Percentiles rank a stretch among this genome's conserved stretches.
Conservation (phyloP, 257 asterid species). For the Coffea canephora region DNA sequence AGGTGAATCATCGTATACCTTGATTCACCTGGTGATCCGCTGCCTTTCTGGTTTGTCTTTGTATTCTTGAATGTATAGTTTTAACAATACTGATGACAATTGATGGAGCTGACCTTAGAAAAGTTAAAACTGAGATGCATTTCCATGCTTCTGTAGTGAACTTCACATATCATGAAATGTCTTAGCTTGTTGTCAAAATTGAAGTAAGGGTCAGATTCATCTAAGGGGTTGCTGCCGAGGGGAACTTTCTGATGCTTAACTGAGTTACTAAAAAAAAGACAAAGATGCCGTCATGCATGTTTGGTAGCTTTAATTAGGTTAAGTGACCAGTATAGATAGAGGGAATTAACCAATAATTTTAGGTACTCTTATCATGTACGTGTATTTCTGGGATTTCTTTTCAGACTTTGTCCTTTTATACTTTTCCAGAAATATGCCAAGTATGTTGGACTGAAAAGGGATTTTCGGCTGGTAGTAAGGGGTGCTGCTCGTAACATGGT, state of each 20-base stretch:
- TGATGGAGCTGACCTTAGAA: not conserved
- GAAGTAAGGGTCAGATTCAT: not conserved
- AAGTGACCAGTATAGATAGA: not conserved
- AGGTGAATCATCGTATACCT: not conserved
- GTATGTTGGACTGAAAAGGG: constrained; percentile 92
- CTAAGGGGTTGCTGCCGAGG: not conserved
- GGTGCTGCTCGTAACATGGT: constrained; percentile 99
- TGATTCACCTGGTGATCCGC: not conserved
- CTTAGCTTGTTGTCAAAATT: not conserved
- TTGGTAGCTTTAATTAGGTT: not conserved
- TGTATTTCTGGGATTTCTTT: not conserved
- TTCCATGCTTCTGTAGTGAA: not conserved
- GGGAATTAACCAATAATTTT: not conserved
- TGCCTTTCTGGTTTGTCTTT: not conserved
- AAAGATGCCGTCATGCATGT: not conserved
- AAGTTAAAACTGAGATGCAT: not conserved
- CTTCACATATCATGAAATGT: not conserved
- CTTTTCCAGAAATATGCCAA: constrained; percentile 79
- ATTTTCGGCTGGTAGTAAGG: constrained; percentile 92
- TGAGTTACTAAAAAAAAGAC: not conserved
- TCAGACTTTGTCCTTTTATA: not conserved
- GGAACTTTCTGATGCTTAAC: not conserved
- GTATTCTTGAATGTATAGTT: not conserved
- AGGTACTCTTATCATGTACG: not conserved
- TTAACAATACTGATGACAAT: not conserved